These are phyloP conservation scores for Nevesoporus exiguus DNA, from an alignment of 768 basidiomycete genomes.

Conservation along the genomic window DNA sequence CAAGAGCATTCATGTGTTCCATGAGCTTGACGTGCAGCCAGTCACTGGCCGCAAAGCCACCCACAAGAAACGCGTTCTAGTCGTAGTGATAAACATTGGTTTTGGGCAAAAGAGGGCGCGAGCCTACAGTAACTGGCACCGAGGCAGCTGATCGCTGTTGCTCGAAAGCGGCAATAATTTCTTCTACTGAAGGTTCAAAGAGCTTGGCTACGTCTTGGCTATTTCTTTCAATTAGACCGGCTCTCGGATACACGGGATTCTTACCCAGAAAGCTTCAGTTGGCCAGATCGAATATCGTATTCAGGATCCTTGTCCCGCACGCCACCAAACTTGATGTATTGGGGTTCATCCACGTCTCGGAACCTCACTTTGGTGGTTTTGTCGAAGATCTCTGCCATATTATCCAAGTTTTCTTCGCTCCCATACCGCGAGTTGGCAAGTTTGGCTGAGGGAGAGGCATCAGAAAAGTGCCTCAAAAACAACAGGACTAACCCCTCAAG, in stretches of 20 bases:
- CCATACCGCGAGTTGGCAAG: constrained; percentile 29
- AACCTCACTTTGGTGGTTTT: constrained; percentile 38
- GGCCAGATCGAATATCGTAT: constrained; percentile 35
- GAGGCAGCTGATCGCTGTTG: constrained; percentile 10
- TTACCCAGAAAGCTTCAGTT: constrained; percentile 36
- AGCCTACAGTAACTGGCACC: constrained; percentile 8
- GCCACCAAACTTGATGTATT: constrained; percentile 39
- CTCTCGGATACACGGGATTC: constrained; percentile 24
- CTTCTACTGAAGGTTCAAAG: constrained; percentile 12
- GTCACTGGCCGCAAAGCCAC: constrained; percentile 15
- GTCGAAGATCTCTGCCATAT: constrained; percentile 35
- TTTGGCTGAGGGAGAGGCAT: constrained; percentile 16
- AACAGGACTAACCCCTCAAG: constrained; percentile 27
- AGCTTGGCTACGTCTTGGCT: constrained; percentile 11
- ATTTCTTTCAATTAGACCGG: constrained; percentile 33
- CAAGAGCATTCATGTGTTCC: constrained; percentile 9
- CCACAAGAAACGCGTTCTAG: constrained; percentile 12
- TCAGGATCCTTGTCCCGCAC: constrained; percentile 33
- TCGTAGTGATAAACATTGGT: background rate
- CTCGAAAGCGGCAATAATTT: constrained; percentile 14
- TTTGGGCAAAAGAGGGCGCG: background rate
- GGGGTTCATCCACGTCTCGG: constrained; percentile 32
- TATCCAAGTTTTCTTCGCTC: constrained; percentile 27
- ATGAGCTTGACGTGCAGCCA: constrained; percentile 10
- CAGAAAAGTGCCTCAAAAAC: background rate